A percentile compares a stretch with the other conserved stretches of the same genome.
Conservation (phyloP, 2,329 filamentous ascomycete species). For the Zelopaecilomyces penicillatus region DNA sequence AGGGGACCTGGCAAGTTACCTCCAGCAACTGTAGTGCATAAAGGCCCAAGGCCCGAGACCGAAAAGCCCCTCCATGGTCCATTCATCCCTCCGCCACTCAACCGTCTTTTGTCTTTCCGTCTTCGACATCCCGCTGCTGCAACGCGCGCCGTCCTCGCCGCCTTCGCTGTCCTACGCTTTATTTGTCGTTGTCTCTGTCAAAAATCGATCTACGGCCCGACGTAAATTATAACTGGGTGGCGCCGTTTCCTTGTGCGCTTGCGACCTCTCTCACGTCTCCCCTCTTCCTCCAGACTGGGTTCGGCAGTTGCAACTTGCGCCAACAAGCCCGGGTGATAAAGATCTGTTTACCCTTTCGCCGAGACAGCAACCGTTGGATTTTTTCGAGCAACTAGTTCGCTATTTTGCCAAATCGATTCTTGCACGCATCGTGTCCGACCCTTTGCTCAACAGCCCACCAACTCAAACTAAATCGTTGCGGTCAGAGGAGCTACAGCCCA, state of each 20-base stretch:
- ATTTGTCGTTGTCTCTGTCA: not conserved
- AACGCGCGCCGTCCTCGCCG: not conserved
- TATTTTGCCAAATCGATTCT: too few relatives aligned
- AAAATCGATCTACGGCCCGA: not conserved
- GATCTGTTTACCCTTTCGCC: too few relatives aligned
- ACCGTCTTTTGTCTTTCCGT: not conserved
- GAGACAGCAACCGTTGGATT: too few relatives aligned
- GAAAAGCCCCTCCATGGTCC: conserved; percentile 7
- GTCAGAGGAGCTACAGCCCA: too few relatives aligned
- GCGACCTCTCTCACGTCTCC: not conserved
- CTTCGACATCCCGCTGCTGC: not conserved
- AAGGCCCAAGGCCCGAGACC: not conserved
- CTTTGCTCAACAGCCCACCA: too few relatives aligned
- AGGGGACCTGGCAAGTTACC: too few relatives aligned
- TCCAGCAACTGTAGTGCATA: not conserved
- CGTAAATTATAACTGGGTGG: too few relatives aligned
- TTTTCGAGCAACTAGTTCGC: too few relatives aligned
- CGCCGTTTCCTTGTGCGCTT: too few relatives aligned
- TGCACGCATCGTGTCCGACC: too few relatives aligned
- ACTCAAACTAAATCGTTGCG: too few relatives aligned
- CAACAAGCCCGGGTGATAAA: too few relatives aligned
- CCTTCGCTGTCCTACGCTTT: not conserved
- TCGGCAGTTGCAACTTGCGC: conserved; percentile 5
- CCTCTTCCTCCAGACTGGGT: not conserved
- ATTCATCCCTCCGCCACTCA: not conserved